These are phyloP conservation scores for Dendrobium officinale DNA, from an alignment of 106 monocot species.

Conservation along the genomic window DNA sequence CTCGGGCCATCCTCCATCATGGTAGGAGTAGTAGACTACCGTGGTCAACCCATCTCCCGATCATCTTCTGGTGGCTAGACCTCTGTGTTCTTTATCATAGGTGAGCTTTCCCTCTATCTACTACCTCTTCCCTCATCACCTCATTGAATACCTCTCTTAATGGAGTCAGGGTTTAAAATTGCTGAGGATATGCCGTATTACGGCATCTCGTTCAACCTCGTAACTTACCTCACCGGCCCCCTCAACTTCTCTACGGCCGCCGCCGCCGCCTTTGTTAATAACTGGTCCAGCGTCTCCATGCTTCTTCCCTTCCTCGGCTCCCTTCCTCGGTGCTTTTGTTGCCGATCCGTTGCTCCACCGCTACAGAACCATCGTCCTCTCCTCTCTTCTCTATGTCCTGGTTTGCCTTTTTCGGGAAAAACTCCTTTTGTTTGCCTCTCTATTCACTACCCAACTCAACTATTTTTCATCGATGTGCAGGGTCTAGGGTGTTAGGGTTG, in stretches of 20 bases:
- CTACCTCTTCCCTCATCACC: no score
- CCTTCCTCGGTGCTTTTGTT: slow-evolving; percentile 19
- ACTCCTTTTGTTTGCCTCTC: no score
- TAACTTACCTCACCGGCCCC: slow-evolving; percentile 51
- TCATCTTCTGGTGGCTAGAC: slow-evolving; percentile 33
- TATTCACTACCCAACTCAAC: no score
- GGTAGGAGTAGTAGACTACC: slow-evolving; percentile 14
- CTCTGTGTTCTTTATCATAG: slow-evolving; percentile 35
- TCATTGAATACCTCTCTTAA: background rate
- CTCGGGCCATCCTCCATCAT: background rate
- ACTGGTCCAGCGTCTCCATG: slow-evolving; percentile 29
- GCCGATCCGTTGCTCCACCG: slow-evolving; percentile 51
- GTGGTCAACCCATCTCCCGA: slow-evolving; percentile 14
- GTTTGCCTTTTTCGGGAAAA: slow-evolving; percentile 1
- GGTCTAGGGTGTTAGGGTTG: slow-evolving; percentile 4
- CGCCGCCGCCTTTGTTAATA: slow-evolving; percentile 36
- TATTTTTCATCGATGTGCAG: slow-evolving; percentile 10
- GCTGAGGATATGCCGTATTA: slow-evolving; percentile 44
- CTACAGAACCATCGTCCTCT: slow-evolving; percentile 35
- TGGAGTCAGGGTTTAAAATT: slow-evolving; percentile 34
- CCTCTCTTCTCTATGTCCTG: slow-evolving; percentile 50
- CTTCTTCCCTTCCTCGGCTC: slow-evolving; percentile 41
- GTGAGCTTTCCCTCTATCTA: slow-evolving; percentile 2
- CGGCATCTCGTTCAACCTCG: slow-evolving; percentile 45
- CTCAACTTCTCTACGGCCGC: slow-evolving; percentile 37